phyloP scores from a whole-genome alignment of 1,284 basidiomycete species.

The Heterobasidion irregulare region DNA sequence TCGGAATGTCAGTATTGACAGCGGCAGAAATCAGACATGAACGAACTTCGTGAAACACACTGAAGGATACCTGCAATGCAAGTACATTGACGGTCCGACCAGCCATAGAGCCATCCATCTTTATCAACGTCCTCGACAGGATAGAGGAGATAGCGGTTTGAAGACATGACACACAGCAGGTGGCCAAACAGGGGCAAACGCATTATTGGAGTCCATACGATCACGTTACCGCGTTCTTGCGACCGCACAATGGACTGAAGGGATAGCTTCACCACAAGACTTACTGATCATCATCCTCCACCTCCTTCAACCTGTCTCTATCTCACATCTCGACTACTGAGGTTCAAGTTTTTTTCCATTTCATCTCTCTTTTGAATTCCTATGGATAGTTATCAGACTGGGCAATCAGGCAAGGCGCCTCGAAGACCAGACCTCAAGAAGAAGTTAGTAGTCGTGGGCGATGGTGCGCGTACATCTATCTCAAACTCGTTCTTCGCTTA shows the following conservation, averaged over 20 bases:
- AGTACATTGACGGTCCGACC: slow-evolving; percentile 28
- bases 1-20: background rate
- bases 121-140: slow-evolving; percentile 32
- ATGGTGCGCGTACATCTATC: slow-evolving; percentile 53
- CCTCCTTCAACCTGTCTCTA: no score
- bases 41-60: slow-evolving; percentile 22
- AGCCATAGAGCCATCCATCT: slow-evolving; percentile 45
- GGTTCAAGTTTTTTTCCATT: background rate
- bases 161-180: background rate
- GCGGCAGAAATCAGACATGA: background rate
- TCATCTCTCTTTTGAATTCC: background rate
- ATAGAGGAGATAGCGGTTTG: slow-evolving; percentile 37
- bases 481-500: slow-evolving; percentile 12
- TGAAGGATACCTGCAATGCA: slow-evolving; percentile 45
- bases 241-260: background rate
- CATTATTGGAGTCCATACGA: background rate
- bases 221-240: background rate
- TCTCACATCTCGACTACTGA: background rate
- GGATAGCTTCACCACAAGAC: background rate
- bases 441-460: slow-evolving; percentile 87
- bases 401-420: slow-evolving; percentile 15
- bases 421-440: slow-evolving; percentile 76
- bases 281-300: no score
- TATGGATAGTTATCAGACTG: slow-evolving; percentile 1
- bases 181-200: background rate